phyloP scores from a whole-genome alignment of 169 alveolate genomes.

The Plasmodium cynomolgi region DNA sequence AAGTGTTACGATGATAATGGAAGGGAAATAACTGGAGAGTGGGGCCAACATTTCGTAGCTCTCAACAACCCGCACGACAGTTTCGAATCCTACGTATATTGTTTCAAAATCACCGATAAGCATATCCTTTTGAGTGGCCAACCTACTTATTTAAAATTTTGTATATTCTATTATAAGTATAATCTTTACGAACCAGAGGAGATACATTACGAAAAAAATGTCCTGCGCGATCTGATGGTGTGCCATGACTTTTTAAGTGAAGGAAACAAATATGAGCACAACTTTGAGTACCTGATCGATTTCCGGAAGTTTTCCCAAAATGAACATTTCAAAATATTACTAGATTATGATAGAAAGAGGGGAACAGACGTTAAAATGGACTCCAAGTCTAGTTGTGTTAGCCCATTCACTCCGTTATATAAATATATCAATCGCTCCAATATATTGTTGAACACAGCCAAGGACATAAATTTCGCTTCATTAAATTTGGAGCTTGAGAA shows the following conservation, averaged over 20 bases:
- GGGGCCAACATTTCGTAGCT: constrained; percentile 35
- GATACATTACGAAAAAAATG: constrained; percentile 49
- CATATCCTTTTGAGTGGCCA: background rate
- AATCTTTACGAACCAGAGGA: constrained; percentile 32
- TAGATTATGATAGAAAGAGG: constrained; percentile 1
- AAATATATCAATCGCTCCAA: constrained; percentile 50
- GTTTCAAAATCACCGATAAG: constrained; percentile 22
- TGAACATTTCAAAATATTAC: constrained; percentile 21
- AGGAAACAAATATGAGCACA: constrained; percentile 21
- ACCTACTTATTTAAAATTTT: constrained; percentile 30
- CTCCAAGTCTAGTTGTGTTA: background rate
- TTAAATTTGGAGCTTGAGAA: constrained; percentile 42
- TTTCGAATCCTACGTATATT: constrained; percentile 42
- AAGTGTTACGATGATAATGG: constrained; percentile 35
- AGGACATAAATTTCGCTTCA: constrained; percentile 14
- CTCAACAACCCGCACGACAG: constrained; percentile 4
- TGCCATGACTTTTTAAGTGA: constrained; percentile 1
- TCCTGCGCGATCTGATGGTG: constrained; percentile 23
- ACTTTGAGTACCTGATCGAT: constrained; percentile 19
- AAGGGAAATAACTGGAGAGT: constrained; percentile 37
- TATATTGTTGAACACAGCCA: constrained; percentile 17
- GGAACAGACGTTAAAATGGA: background rate
- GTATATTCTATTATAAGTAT: constrained; percentile 58
- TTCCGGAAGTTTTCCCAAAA: constrained; percentile 27
- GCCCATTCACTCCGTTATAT: constrained; percentile 7